phyloP scores from a whole-genome alignment of 164 flowering plant species.

The Dillenia suffruticosa region DNA sequence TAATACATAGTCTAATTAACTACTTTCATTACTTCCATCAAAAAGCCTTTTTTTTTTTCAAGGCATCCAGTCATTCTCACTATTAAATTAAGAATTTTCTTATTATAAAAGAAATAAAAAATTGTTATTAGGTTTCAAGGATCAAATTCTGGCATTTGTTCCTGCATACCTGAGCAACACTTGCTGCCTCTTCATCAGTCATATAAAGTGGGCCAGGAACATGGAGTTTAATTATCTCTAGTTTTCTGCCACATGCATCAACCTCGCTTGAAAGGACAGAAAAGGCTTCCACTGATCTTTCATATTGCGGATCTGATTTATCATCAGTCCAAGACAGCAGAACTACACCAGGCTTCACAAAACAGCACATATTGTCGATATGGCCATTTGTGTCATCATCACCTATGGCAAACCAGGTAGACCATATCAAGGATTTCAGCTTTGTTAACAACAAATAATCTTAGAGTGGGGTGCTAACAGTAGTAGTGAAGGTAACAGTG shows the following conservation, averaged over 20 bases:
- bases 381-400: slow-evolving; percentile 99
- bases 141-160: neutral
- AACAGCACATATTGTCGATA: slow-evolving; percentile 97
- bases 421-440: neutral
- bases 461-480: too few relatives aligned
- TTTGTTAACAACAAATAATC: neutral
- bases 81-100: neutral
- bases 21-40: too few relatives aligned
- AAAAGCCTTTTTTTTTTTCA: too few relatives aligned
- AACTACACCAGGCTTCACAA: slow-evolving; percentile 90
- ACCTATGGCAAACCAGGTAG: slow-evolving; percentile 38
- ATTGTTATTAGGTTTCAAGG: neutral
- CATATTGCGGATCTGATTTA: slow-evolving; percentile 77
- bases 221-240: slow-evolving; percentile 79
- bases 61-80: too few relatives aligned
- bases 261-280: slow-evolving; percentile 57
- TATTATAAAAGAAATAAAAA: neutral
- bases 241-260: slow-evolving; percentile 79
- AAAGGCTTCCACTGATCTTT: slow-evolving; percentile 68
- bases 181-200: slow-evolving; percentile 86
- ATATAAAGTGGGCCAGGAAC: slow-evolving; percentile 85
- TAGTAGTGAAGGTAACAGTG: too few relatives aligned
- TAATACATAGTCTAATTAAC: too few relatives aligned
- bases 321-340: slow-evolving; percentile 95
- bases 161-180: slow-evolving; percentile 45